phyloP scores from a whole-genome alignment of 208 protist species.

The Leishmania braziliensis region DNA sequence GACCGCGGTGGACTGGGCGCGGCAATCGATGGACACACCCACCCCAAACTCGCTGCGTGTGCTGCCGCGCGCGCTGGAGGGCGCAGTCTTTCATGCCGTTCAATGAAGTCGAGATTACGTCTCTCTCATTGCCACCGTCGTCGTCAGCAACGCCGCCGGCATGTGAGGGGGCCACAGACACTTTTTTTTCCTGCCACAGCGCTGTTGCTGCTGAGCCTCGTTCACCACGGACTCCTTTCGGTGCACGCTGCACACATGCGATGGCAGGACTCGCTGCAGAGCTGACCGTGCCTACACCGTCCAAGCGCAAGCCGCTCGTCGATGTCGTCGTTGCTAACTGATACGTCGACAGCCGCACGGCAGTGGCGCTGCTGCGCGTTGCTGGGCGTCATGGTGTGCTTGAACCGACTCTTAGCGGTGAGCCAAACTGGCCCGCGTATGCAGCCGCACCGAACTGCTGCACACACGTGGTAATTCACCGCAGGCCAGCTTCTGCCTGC shows the following conservation, averaged over 20 bases:
- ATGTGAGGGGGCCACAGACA: constrained; percentile 19
- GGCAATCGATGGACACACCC: constrained; percentile 17
- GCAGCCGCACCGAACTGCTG: constrained; percentile 22
- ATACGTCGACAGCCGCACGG: too few species aligned
- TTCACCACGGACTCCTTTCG: constrained; percentile 31
- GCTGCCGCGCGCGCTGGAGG: constrained; percentile 28
- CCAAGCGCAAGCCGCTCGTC: not conserved
- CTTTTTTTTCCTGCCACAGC: constrained; percentile 33
- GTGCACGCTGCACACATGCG: constrained; percentile 17
- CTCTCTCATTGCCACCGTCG: constrained; percentile 4
- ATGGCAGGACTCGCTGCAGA: not conserved
- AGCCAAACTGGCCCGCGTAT: constrained; percentile 19
- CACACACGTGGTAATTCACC: constrained; percentile 37
- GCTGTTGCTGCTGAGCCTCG: constrained; percentile 34
- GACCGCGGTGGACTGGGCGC: constrained; percentile 25
- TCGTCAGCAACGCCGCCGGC: constrained; percentile 14
- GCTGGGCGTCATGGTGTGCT: constrained; percentile 34
- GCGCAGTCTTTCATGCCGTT: constrained; percentile 23
- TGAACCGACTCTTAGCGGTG: constrained; percentile 44
- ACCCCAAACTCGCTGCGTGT: constrained; percentile 32
- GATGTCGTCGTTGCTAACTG: not conserved
- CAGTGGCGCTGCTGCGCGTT: constrained; percentile 16
- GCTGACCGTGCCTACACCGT: not conserved
- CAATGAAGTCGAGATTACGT: constrained; percentile 3
- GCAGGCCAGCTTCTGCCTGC: constrained; percentile 24